These are phyloP conservation scores for Neofusicoccum sp. DNA, from an alignment of 2,329 filamentous ascomycete species.

Conservation along the genomic window DNA sequence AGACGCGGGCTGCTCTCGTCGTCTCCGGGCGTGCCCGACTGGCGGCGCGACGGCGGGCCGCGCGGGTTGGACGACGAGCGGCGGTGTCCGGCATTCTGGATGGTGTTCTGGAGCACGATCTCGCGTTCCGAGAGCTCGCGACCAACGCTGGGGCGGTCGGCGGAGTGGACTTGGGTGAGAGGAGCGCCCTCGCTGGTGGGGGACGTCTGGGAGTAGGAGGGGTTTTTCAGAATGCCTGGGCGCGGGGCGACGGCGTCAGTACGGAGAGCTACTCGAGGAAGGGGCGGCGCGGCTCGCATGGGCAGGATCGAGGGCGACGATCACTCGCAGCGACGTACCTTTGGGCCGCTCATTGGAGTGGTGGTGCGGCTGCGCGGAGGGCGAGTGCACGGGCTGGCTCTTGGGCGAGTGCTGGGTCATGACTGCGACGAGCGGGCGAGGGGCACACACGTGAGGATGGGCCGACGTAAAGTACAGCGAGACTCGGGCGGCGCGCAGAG, in stretches of 20 bases:
- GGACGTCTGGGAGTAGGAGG: conserved; percentile 53
- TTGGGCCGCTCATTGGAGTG: conserved; percentile 41
- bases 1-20: conserved; percentile 69
- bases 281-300: neutral
- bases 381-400: conserved; percentile 31
- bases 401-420: conserved; percentile 37
- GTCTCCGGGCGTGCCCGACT: conserved; percentile 56
- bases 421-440: conserved; percentile 12
- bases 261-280: neutral
- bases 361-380: conserved; percentile 30
- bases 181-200: conserved; percentile 42
- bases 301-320: neutral
- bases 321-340: conserved; percentile 29
- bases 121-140: conserved; percentile 72
- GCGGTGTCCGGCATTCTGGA: conserved; percentile 87
- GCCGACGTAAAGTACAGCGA: neutral
- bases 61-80: conserved; percentile 73
- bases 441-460: conserved; percentile 1
- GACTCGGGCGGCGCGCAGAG: neutral
- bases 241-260: conserved; percentile 13
- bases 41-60: conserved; percentile 68
- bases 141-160: conserved; percentile 43
- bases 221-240: conserved; percentile 89
- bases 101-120: conserved; percentile 87
- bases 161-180: conserved; percentile 32